A percentile compares a stretch with the other conserved stretches of the same genome.
These are phyloP conservation scores for Luvunga scandens DNA, from an alignment of 345 rosid genomes.

Conservation along the genomic window DNA sequence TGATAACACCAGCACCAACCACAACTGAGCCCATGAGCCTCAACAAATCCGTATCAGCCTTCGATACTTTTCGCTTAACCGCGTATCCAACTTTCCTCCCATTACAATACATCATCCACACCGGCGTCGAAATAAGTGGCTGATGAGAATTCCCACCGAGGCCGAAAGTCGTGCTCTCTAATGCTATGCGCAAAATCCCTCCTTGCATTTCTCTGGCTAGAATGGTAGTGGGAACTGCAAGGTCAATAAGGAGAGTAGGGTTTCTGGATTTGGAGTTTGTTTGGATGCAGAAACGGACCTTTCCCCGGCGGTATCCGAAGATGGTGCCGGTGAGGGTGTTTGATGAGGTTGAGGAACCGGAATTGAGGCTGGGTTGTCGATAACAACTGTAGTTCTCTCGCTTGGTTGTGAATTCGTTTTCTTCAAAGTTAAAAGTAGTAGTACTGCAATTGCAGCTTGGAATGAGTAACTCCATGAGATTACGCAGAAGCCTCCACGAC, in stretches of 20 bases:
- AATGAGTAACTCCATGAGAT: conserved; percentile 50
- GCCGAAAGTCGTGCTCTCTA: conserved; percentile 29
- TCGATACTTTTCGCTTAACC: conserved; percentile 39
- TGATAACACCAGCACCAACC: conserved; percentile 59
- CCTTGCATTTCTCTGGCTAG: conserved; percentile 72
- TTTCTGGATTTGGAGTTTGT: conserved; percentile 35
- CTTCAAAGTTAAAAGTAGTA: conserved; percentile 16
- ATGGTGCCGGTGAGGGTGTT: conserved; percentile 57
- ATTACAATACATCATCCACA: conserved; percentile 67
- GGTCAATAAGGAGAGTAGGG: conserved; percentile 53
- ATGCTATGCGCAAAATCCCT: conserved; percentile 56
- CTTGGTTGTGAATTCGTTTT: conserved; percentile 16
- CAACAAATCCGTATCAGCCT: conserved; percentile 46
- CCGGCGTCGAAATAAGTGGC: conserved; percentile 32
- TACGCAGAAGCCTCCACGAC: conserved; percentile 69
- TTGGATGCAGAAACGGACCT: conserved; percentile 62
- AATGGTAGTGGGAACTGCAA: conserved; percentile 46
- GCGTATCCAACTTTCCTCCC: conserved; percentile 75
- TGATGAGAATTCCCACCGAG: background rate
- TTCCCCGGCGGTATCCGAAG: conserved; percentile 58
- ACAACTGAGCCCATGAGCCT: conserved; percentile 44
- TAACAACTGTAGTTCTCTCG: conserved; percentile 19
- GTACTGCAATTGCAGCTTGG: conserved; percentile 53
- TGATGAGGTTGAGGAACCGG: conserved; percentile 31
- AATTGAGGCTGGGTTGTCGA: conserved; percentile 12